These are phyloP conservation scores for Cyberlindnera saturnus DNA, from an alignment of 805 yeast genomes.

Conservation along the genomic window DNA sequence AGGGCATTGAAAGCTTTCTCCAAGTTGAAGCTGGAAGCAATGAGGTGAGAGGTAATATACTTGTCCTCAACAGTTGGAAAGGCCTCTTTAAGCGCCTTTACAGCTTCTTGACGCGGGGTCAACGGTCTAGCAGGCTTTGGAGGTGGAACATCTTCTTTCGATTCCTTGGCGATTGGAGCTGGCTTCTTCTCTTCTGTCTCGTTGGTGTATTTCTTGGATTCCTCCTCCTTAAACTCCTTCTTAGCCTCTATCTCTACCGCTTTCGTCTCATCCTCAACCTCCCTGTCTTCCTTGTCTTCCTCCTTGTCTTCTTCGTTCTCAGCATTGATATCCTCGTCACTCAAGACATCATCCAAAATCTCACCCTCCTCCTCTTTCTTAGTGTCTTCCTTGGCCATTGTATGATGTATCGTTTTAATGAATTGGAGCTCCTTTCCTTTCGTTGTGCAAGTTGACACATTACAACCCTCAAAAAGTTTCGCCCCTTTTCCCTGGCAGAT, in stretches of 20 bases:
- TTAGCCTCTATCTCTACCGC: constrained; percentile 4
- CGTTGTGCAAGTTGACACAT: too few relatives aligned
- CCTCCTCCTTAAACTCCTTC: constrained; percentile 4
- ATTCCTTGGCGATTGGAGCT: constrained; percentile 2
- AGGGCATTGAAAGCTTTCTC: constrained; percentile 90
- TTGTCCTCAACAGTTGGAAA: constrained; percentile 75
- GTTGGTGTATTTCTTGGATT: constrained; percentile 3
- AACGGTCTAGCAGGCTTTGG: constrained; percentile 55
- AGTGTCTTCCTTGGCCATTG: background rate
- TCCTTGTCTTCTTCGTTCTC: constrained; percentile 3
- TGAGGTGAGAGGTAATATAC: constrained; percentile 68
- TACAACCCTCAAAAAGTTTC: too few relatives aligned
- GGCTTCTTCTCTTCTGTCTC: constrained; percentile 4
- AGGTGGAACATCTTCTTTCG: constrained; percentile 30
- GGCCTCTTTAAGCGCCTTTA: constrained; percentile 69
- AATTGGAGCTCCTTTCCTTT: too few relatives aligned
- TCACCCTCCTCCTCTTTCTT: constrained; percentile 14
- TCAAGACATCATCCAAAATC: constrained; percentile 11
- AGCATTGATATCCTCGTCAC: constrained; percentile 11
- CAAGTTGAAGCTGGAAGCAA: constrained; percentile 76
- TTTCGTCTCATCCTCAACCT: constrained; percentile 4
- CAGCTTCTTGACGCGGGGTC: constrained; percentile 49
- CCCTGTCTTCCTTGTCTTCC: constrained; percentile 4
- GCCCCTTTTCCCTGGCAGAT: too few relatives aligned
- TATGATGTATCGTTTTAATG: too few relatives aligned